These are phyloP conservation scores for Hirsutella thompsonii DNA, from an alignment of 2,329 filamentous ascomycete genomes.

Conservation along the genomic window DNA sequence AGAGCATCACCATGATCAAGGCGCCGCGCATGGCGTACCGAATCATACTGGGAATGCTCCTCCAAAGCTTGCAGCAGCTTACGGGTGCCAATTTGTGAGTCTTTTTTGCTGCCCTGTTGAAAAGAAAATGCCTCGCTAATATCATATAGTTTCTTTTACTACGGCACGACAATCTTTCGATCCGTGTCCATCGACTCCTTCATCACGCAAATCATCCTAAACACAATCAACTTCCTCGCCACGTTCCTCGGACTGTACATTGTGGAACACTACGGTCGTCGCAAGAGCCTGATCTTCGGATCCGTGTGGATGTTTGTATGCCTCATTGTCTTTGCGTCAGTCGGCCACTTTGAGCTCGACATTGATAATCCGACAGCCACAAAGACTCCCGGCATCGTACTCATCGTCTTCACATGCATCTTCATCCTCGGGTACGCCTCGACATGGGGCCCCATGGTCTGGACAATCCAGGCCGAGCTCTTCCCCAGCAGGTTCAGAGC, in stretches of 20 bases:
- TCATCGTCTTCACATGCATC: constrained; percentile 57
- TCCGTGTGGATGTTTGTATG: constrained; percentile 47
- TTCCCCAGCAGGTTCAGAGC: constrained; percentile 46
- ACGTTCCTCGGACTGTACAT: constrained; percentile 54
- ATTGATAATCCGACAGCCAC: constrained; percentile 26
- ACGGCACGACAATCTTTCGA: constrained; percentile 51
- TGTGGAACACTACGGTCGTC: constrained; percentile 51
- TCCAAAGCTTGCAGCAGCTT: constrained; percentile 55
- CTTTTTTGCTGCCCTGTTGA: no score
- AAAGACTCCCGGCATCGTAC: constrained; percentile 38
- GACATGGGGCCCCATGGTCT: constrained; percentile 58
- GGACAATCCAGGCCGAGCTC: constrained; percentile 51
- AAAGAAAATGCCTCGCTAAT: no score
- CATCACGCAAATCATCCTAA: constrained; percentile 54
- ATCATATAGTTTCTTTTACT: constrained; percentile 48
- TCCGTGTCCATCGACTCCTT: constrained; percentile 57
- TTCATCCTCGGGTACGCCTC: constrained; percentile 54
- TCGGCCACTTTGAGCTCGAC: constrained; percentile 32
- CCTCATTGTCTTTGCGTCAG: constrained; percentile 36
- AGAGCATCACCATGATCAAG: constrained; percentile 50
- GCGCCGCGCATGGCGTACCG: constrained; percentile 54
- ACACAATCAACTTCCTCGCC: constrained; percentile 52
- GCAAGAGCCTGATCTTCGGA: constrained; percentile 48
- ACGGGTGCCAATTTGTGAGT: constrained; percentile 49
- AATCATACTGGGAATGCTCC: constrained; percentile 45